Base-by-base conservation (phyloP, 108 stramenopile species). In the Thalassiosira profunda region DNA sequence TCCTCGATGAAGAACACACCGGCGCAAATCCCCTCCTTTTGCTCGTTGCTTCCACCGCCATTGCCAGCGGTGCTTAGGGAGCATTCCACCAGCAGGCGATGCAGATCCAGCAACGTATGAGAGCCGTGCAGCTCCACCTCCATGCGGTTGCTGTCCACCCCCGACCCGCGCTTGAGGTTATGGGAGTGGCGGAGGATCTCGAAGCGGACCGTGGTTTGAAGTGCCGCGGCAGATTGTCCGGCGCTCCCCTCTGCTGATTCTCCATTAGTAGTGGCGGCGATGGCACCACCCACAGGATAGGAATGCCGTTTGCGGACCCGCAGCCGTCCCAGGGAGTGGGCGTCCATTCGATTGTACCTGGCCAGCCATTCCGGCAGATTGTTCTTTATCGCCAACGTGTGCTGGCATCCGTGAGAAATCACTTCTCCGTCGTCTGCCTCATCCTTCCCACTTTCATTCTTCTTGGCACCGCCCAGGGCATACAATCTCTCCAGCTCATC, bases 1-100 rank as follows among this genome's bases (percentile, higher is more conserved):
- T 83, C 80, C 71, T 91, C 93, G 46, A 94, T 81, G 47, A 91
- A 85, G 45, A 94, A 91, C 15, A 86, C 76, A 10, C 92, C 92
- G 15, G 76, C 72, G 3, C 51, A 12, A 14, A 53, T 31, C 8
- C 17, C 37, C 21, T 14, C 34, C 25, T 25, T 51, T 0, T 45
- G 29, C 43, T 25, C 59, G 4, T 33, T 25, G 59, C 59, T 5
- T 6, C 46, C 44, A n/a, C 0, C 26, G 0, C 24, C 47, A 6
- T 7, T 17, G 14, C 38, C 48, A 6, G n/a, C 11, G 11, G 20
- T 10, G 9, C 29, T 43, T 17, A 83, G 67, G 14, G 76, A 57
- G 58, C 83, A 57, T 35, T 90, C 86, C 15, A 83, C 71, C 59
- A 94, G 63, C 20, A 83, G 23, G 20, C 67, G 56, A 42, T 94